These are phyloP conservation scores for Theileria equi DNA, from an alignment of 169 alveolate genomes.

Conservation along the genomic window DNA sequence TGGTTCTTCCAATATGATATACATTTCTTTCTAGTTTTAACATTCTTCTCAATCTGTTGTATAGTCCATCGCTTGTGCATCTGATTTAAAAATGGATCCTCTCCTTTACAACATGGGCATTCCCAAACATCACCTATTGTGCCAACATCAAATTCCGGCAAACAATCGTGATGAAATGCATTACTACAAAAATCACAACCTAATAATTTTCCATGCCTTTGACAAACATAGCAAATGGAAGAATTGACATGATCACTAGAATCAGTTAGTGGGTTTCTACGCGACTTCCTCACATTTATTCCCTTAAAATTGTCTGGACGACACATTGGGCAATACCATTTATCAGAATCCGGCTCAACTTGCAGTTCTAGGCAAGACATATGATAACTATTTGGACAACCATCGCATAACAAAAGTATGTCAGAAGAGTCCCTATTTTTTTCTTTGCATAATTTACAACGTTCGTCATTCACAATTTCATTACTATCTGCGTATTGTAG, in stretches of 20 bases:
- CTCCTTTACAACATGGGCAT: slow-evolving; percentile 87
- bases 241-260: slow-evolving; percentile 80
- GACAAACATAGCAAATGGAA: slow-evolving; percentile 86
- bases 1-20: slow-evolving; percentile 73
- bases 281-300: slow-evolving; percentile 70
- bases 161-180: slow-evolving; percentile 85
- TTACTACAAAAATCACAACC: slow-evolving; percentile 89
- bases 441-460: slow-evolving; percentile 80
- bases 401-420: slow-evolving; percentile 83
- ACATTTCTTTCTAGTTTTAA: slow-evolving; percentile 78
- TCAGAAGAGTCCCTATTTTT: slow-evolving; percentile 68
- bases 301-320: slow-evolving; percentile 80
- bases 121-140: slow-evolving; percentile 85
- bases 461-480: slow-evolving; percentile 77
- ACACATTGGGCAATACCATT: slow-evolving; percentile 88
- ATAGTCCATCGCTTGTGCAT: slow-evolving; percentile 86
- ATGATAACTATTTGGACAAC: slow-evolving; percentile 88
- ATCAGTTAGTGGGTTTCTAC: slow-evolving; percentile 69
- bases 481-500: slow-evolving; percentile 71
- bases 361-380: slow-evolving; percentile 78
- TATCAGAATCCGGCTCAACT: slow-evolving; percentile 82
- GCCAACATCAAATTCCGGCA: slow-evolving; percentile 81
- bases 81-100: slow-evolving; percentile 85
- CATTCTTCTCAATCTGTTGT: slow-evolving; percentile 76
- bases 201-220: slow-evolving; percentile 82